Evolutionary conservation across 2,329 filamentous ascomycete genomes (phyloP), one percentile per base, ranked within the genome.

Genomic region (Trichophyton mentagrophytes): DNA sequence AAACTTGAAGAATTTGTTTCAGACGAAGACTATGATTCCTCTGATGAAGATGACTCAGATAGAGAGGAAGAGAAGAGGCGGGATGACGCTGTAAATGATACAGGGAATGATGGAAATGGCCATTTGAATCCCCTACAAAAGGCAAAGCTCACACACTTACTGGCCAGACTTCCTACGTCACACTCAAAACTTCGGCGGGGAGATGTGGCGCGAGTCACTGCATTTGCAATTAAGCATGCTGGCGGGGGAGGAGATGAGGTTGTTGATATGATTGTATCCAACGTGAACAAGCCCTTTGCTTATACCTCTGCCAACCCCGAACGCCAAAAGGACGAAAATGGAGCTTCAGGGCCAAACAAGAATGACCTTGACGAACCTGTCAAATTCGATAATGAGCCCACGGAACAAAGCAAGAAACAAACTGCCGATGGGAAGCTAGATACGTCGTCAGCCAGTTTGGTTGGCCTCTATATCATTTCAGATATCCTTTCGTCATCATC

Each of bases 221-320:
- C 87, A 2, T 96, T 97, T 73, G 91, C 91, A 11, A 90, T 97
- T 61, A 86, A 86, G 1, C 90, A 97, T 70, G 88, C 90, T 1
- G 89, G 87, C 44, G 81, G 85, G 20, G 93, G 91, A 15, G 88
- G 89, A 11, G 88, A 95, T 65, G 93, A 97, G 75, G 86, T 96
- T 40, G 90, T 95, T n/a, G 83, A 92, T 57, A 83, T 95, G 74
- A 85, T 97, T 42, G 82, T 95, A 0, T 80, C 85, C 0, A 97
- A 99, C 67, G 80, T 97, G 38, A 80, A 87, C 62, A 83, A 81
- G 58, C 93, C 93, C 0, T 84, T 95, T 61, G 82, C 85, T 4
- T 83, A 86, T 65, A 89, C 85, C 0, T 81, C 81, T 5, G 88
- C 87, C 25, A 91, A 89, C 62, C 82, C 85, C 22, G 73, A 80